Evolutionary conservation across 2,329 filamentous ascomycete species (phyloP).

Genomic region (Fusarium agapanthi): DNA sequence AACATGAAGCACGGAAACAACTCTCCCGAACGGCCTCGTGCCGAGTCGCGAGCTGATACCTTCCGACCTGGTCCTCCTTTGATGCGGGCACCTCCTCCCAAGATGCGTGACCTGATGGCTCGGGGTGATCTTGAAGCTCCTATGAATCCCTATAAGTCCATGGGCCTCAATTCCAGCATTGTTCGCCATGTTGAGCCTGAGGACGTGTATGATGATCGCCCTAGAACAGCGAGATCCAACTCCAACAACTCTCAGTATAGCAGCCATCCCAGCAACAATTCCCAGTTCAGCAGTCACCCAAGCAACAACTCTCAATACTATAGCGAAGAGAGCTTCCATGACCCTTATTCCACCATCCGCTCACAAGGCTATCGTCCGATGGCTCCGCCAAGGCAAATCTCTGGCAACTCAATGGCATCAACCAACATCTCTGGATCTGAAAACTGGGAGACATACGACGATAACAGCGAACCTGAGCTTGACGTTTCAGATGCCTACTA

Average conservation of each 20-base stretch:
- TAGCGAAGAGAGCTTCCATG: constrained; percentile 50
- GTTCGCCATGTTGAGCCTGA: constrained; percentile 75
- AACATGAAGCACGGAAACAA: constrained; percentile 77
- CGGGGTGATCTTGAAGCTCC: constrained; percentile 62
- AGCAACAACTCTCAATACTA: constrained; percentile 41
- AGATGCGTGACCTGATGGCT: constrained; percentile 82
- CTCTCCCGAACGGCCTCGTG: constrained; percentile 76
- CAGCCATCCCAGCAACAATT: constrained; percentile 45
- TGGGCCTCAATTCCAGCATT: constrained; percentile 62
- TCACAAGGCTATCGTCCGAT: constrained; percentile 53
- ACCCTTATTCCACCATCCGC: constrained; percentile 55
- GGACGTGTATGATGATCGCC: constrained; percentile 82
- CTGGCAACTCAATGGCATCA: constrained; percentile 74
- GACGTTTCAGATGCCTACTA: constrained; percentile 84
- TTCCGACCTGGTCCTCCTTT: constrained; percentile 63
- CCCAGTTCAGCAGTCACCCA: constrained; percentile 40
- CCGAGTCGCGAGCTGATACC: constrained; percentile 55
- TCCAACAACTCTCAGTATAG: constrained; percentile 51
- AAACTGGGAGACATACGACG: constrained; percentile 98
- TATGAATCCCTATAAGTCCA: constrained; percentile 56
- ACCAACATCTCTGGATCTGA: constrained; percentile 83
- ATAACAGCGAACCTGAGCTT: constrained; percentile 77
- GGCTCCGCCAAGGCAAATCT: constrained; percentile 67
- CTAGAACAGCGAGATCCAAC: constrained; percentile 49
- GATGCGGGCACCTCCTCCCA: constrained; percentile 79